Base-by-base conservation (phyloP, 225 moss, liverwort and hornwort species). In the Neckera pumila region DNA sequence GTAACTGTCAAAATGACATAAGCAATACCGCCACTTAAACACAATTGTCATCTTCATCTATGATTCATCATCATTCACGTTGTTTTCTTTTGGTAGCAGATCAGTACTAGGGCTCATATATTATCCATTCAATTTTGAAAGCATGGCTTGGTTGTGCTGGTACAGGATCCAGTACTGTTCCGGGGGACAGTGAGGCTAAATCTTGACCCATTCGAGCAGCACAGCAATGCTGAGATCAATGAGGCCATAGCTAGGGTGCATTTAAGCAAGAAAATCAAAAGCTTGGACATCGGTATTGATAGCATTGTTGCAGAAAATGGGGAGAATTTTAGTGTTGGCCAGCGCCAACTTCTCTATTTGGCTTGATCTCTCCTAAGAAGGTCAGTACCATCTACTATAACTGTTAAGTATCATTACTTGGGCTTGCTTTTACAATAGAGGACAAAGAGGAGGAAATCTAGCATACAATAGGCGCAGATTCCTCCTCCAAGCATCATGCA, bases 91-190 rank as follows among this genome's bases (percentile, higher is more conserved):
- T 20, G 72, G 26, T 36, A 59, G 59, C 31, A 65, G 3, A 23
- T 30, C 25, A 23, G 17, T 4, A 34, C 43, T 49, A 25, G 61
- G n/a, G 47, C 7, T 74, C 25, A 47, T 6, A 60, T 19, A 12
- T 51, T 27, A 56, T 28, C 28, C 13, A 23, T 67, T 47, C 14
- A 31, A 75, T 76, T 26, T 17, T 63, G 38, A 85, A 36, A 75
- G 57, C 33, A 45, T 43, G 47, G 47, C 38, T 30, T 31, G 72
- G 71, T 65, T 47, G 79, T 25, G 10, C 8, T 84, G 71, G 63
- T 38, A 59, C 89, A 96, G 94, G 98, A 98, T 87, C 98, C 98
- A 14, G 96, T 96, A 33, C 84, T 96, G 66, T 98, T 98, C 67
- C 90, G 88, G 74, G 96, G 98, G 8, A 94, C 93, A 19, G 94